phyloP scores from a whole-genome alignment of 1,284 basidiomycete species.

The Fomitopsis pinicola region DNA sequence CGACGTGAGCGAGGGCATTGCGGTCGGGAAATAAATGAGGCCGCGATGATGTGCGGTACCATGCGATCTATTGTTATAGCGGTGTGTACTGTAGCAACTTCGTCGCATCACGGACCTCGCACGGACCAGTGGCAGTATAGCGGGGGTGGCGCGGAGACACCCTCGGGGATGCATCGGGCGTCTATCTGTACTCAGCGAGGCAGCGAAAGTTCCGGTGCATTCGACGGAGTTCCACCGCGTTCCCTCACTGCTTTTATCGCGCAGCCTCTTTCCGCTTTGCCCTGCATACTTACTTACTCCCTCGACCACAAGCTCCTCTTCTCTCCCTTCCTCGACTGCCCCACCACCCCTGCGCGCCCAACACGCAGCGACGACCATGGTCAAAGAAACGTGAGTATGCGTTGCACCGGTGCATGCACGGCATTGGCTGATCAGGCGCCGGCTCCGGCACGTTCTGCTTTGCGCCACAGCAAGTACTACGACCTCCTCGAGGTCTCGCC shows the following conservation, averaged over 20 bases:
- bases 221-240: constrained; percentile 29
- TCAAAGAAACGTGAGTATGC: constrained; percentile 56
- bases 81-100: neutral
- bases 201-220: constrained; percentile 31
- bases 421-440: neutral
- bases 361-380: constrained; percentile 39
- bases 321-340: constrained; percentile 12
- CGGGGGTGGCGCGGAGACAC: neutral
- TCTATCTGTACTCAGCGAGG: constrained; percentile 3
- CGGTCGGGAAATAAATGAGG: neutral
- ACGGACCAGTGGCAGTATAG: too few relatives aligned
- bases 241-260: constrained; percentile 16
- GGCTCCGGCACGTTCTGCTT: neutral
- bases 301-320: constrained; percentile 7
- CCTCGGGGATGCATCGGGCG: neutral
- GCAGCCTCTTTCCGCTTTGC: constrained; percentile 8
- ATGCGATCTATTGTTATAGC: neutral
- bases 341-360: constrained; percentile 8
- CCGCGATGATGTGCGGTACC: neutral
- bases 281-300: constrained; percentile 8
- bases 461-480: constrained; percentile 72
- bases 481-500: constrained; percentile 82
- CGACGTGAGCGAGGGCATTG: constrained; percentile 50
- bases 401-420: constrained; percentile 2
- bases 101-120: too few relatives aligned